Evolutionary conservation across 2,329 filamentous ascomycete genomes (phyloP), one percentile per base, ranked within the genome.

Genomic region (Trichoderma pleuroti): DNA sequence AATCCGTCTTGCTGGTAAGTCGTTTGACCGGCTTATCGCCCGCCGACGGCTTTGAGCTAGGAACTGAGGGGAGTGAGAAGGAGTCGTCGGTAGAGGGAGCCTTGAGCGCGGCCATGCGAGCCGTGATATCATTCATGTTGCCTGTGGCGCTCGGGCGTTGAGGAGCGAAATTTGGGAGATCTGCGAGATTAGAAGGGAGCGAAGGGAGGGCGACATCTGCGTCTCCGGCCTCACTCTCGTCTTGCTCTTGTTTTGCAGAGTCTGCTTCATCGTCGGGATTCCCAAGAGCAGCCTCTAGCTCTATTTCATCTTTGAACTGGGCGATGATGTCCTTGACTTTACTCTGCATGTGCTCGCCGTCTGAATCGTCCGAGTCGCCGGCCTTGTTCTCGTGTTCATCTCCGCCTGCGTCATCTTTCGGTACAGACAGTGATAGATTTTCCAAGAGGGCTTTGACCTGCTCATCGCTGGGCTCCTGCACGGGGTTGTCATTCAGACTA

Each of bases 41-140:
- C 2, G 60, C 49, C 7, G 80, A 80, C 0, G 86, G 86, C n/a
- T 77, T 78, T 72, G 84, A 85, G 0, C 82, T 84, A 0, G 87
- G 87, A 2, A 83, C 86, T 0, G 83, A 82, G 1, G 86, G 86
- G 1, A 88, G 77, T 10, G 81, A 79, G 7, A 85, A 78, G 2
- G 80, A 75, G 11, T 77, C 75, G 12, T 73, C 73, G 74, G 70
- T 73, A 66, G 65, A 75, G 74, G 54, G 82, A 73, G 83, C 81
- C 49, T 82, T 81, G 4, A 89, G 81, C 6, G 84, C 85, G 3
- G 86, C 86, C 75, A 89, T 83, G 63, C 86, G 86, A 9, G 83
- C 81, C 1, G 84, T 81, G 62, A 89, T 84, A 71, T 84, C 82
- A 63, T 84, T 81, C 30, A 77, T 73, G 70, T 82, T 80, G 57